Percentiles rank a stretch among this genome's conserved stretches.
Conservation (phyloP, 2,329 filamentous ascomycete genomes). For the Trichothecium sympodiale region DNA sequence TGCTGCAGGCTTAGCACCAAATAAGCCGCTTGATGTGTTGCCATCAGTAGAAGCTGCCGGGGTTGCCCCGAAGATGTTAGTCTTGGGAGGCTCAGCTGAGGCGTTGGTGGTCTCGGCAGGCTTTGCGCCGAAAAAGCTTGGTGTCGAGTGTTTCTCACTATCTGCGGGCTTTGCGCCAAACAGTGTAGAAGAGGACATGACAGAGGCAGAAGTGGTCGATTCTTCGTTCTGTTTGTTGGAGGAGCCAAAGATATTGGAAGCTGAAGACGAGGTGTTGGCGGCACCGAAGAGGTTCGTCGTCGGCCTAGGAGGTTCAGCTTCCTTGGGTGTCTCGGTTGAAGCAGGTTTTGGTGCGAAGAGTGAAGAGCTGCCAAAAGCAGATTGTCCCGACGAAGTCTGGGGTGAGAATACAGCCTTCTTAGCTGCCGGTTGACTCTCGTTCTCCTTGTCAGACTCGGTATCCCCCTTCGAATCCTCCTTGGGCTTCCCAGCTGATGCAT, state of each 20-base stretch:
- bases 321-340: slow-evolving; percentile 14
- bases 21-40: slow-evolving; percentile 6
- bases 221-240: slow-evolving; percentile 20
- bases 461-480: slow-evolving; percentile 20
- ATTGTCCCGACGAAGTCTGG: slow-evolving; percentile 11
- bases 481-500: slow-evolving; percentile 16
- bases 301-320: slow-evolving; percentile 15
- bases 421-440: slow-evolving; percentile 23
- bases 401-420: slow-evolving; percentile 12
- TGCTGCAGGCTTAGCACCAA: slow-evolving; percentile 15
- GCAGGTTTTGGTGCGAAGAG: slow-evolving; percentile 22
- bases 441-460: slow-evolving; percentile 33
- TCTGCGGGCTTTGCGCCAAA: slow-evolving; percentile 22
- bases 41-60: too few species aligned
- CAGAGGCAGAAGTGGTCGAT: slow-evolving; percentile 10
- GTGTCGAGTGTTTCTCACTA: slow-evolving; percentile 12
- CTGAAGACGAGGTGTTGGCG: slow-evolving; percentile 12
- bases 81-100: not conserved
- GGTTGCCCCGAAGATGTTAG: too few species aligned
- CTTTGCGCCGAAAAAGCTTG: slow-evolving; percentile 11
- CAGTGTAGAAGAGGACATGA: slow-evolving; percentile 18
- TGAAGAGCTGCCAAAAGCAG: slow-evolving; percentile 14
- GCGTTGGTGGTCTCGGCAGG: not conserved
- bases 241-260: slow-evolving; percentile 26
- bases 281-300: slow-evolving; percentile 13